Base-by-base conservation (phyloP, 2,329 filamentous ascomycete species). In the Colletotrichum horii region DNA sequence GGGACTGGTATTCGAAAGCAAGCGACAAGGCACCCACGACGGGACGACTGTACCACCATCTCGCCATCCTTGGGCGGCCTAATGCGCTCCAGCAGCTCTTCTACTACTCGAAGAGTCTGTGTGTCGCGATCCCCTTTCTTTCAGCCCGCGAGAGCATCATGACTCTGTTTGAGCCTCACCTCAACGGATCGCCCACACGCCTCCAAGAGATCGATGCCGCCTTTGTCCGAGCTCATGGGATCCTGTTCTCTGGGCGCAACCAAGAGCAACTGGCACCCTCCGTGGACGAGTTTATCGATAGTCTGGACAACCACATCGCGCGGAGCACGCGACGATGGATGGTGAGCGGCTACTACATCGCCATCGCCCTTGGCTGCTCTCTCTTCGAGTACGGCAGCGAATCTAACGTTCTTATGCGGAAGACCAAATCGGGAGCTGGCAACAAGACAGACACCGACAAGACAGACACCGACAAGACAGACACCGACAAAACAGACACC, bases 1-100 rank as follows among this genome's bases (percentile, higher is more conserved):
- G 93, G 0, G 92, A 93, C 58, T 98, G 96, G 96, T 98, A 97
- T 79, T 93, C 91, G 8, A 94, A 94, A 79, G 94, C 95, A 0
- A 94, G 94, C 0, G 94, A 98, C 79, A 93, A 93, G 43, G 91
- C 91, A 1, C 95, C 96, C 0, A 90, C 90, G 0, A 92, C 94
- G 0, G 96, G 96, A 0, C 89, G 96, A 0, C 88, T 98, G 0
- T 96, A 98, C 76, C 96, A 98, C 79, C 96, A 98, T 80, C 87
- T 98, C 1, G 96, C 96, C 0, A 96, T 96, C 34, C 83, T 96
- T 0, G 93, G 94, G 0, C 86, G 94, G 0, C 93, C 94, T 0
- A 92, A 94, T 76, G 89, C 90, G 2, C 83, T 95, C 0, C 91
- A 93, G 75, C 94, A 96, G 81, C 83, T 96, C 0, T 95, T 91